These are phyloP conservation scores for Candida gorgasii DNA, from an alignment of 805 yeast species.

Conservation along the genomic window DNA sequence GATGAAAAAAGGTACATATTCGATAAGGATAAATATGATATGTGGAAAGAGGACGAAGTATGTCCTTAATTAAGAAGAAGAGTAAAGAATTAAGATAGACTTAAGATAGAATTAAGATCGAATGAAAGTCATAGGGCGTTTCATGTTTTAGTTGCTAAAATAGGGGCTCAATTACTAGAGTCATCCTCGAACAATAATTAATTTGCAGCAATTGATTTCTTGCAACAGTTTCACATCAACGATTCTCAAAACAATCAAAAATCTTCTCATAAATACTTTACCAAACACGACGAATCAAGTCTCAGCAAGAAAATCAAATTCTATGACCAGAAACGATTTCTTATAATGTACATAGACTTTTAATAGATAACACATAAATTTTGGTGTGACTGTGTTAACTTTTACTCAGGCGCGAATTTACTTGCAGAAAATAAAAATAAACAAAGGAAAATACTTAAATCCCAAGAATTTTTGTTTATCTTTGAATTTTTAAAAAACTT, in stretches of 20 bases:
- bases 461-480: conserved; percentile 4
- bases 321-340: not conserved
- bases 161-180: too few relatives aligned
- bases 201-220: too few relatives aligned
- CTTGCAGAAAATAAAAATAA: conserved; percentile 13
- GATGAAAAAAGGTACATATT: conserved; percentile 56
- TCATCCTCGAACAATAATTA: too few relatives aligned
- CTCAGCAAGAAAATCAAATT: too few relatives aligned
- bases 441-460: conserved; percentile 12
- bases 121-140: too few relatives aligned
- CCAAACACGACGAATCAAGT: too few relatives aligned
- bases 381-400: conserved; percentile 7
- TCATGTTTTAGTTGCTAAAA: too few relatives aligned
- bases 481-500: not conserved
- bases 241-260: not conserved
- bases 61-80: conserved; percentile 67
- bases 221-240: too few relatives aligned
- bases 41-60: conserved; percentile 77
- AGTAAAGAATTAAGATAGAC: too few relatives aligned
- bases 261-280: not conserved
- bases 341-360: conserved; percentile 3
- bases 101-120: too few relatives aligned
- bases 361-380: conserved; percentile 1
- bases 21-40: conserved; percentile 54
- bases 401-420: conserved; percentile 12